Percentiles rank a stretch among this genome's conserved stretches.
phyloP scores from a whole-genome alignment of 352 stramenopile species.

The Hyaloperonospora arabidopsidis region DNA sequence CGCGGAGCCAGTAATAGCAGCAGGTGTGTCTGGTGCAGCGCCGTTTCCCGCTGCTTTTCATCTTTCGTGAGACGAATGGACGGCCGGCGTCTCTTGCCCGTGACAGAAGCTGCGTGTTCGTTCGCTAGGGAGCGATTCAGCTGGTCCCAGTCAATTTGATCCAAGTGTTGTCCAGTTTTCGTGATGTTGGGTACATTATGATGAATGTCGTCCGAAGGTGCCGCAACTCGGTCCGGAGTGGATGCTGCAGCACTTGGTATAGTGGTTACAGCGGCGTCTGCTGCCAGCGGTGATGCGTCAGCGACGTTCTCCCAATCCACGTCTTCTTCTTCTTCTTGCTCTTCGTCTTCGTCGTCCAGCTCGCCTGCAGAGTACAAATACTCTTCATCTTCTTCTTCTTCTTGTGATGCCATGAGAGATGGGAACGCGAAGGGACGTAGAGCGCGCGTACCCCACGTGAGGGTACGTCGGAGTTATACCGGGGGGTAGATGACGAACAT shows the following conservation, averaged over 20 bases:
- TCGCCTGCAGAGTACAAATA: constrained; percentile 47
- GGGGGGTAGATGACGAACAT: no score
- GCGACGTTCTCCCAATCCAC: constrained; percentile 64
- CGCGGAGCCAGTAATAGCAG: constrained; percentile 49
- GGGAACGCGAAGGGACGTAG: no score
- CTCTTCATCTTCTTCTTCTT: constrained; percentile 38
- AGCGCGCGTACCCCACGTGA: no score
- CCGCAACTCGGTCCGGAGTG: constrained; percentile 12
- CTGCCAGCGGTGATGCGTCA: constrained; percentile 12
- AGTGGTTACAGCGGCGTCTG: neutral
- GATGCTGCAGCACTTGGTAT: neutral
- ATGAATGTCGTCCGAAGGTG: constrained; percentile 7
- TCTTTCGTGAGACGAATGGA: constrained; percentile 47
- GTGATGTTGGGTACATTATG: constrained; percentile 2
- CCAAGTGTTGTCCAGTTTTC: constrained; percentile 24
- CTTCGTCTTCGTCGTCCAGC: constrained; percentile 28
- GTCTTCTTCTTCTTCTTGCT: constrained; percentile 25
- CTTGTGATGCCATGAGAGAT: no score
- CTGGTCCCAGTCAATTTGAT: constrained; percentile 58
- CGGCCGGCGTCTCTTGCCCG: constrained; percentile 29
- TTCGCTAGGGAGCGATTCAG: constrained; percentile 49
- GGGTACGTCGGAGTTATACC: no score
- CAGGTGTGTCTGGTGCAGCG: constrained; percentile 63
- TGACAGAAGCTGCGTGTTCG: constrained; percentile 9
- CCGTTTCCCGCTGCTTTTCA: constrained; percentile 55